phyloP scores from a whole-genome alignment of 805 yeast species.

The Schizosaccharomyces japonicus region DNA sequence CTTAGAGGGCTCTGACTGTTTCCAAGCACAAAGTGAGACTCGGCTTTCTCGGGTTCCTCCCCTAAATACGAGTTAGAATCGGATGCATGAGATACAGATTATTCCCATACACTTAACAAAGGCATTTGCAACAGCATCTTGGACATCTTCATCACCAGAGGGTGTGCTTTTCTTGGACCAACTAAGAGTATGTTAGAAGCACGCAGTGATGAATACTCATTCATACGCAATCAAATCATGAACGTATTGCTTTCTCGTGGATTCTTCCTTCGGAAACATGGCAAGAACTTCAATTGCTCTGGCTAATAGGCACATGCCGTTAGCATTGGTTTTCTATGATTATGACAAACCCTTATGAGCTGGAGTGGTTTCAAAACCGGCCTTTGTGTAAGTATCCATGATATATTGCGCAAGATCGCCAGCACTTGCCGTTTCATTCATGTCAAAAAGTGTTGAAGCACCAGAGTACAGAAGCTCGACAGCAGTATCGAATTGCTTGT shows the following conservation, averaged over 20 bases:
- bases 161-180: neutral
- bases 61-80: neutral
- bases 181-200: no score
- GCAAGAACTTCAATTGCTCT: neutral
- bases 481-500: neutral
- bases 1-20: neutral
- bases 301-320: neutral
- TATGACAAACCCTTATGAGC: neutral
- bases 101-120: neutral
- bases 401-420: slow-evolving; percentile 1
- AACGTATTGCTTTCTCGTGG: neutral
- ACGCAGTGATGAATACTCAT: no score
- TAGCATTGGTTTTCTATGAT: neutral
- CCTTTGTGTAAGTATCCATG: neutral
- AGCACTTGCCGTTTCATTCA: neutral
- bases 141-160: neutral
- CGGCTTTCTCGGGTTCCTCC: neutral
- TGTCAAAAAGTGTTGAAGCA: slow-evolving; percentile 1
- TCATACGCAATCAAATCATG: no score
- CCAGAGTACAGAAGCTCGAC: slow-evolving; percentile 1
- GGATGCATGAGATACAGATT: neutral
- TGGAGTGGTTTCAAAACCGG: neutral
- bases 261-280: neutral
- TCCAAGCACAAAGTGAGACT: neutral
- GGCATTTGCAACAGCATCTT: neutral